Percentiles rank a stretch among this genome's conserved stretches.
phyloP scores from a whole-genome alignment of 345 rosid species.

The Anastatica hierochuntica region DNA sequence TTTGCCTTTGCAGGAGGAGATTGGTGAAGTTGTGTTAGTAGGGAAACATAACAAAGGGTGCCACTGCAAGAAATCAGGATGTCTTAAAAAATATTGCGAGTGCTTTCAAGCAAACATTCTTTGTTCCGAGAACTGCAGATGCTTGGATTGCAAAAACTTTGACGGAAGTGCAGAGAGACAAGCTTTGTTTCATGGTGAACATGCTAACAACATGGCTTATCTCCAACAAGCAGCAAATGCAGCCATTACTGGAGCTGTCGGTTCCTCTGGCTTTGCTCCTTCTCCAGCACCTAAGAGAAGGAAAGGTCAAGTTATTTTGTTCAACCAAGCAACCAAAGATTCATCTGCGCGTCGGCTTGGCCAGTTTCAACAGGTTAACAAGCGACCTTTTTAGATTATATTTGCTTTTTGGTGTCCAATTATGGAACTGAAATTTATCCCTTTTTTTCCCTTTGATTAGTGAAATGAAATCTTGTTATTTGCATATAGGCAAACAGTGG shows the following conservation, averaged over 20 bases:
- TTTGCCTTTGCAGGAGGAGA: constrained; percentile 54
- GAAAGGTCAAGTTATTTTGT: constrained; percentile 70
- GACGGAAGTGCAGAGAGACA: constrained; percentile 74
- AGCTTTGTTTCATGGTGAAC: constrained; percentile 87
- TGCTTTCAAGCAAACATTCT: background rate
- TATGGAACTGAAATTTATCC: too few species aligned
- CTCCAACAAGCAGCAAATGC: constrained; percentile 99
- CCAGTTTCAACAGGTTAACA: constrained; percentile 59
- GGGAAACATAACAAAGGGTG: constrained; percentile 79
- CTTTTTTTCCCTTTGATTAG: too few species aligned
- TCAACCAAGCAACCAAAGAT: constrained; percentile 57
- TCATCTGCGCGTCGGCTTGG: constrained; percentile 44
- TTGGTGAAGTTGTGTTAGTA: constrained; percentile 54
- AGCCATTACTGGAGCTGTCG: constrained; percentile 96
- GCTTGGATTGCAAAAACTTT: background rate
- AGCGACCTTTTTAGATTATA: constrained; percentile 7
- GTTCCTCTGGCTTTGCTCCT: constrained; percentile 85
- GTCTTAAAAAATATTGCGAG: background rate
- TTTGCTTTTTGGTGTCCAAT: background rate
- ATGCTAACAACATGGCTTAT: constrained; percentile 69
- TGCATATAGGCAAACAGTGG: constrained; percentile 31
- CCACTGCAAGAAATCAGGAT: background rate
- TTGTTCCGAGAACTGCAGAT: background rate
- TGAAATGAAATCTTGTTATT: background rate
- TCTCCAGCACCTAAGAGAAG: constrained; percentile 66